Evolutionary conservation across 2,329 filamentous ascomycete genomes (phyloP), one percentile per base, ranked within the genome.

Genomic region (Penicillium sp.): DNA sequence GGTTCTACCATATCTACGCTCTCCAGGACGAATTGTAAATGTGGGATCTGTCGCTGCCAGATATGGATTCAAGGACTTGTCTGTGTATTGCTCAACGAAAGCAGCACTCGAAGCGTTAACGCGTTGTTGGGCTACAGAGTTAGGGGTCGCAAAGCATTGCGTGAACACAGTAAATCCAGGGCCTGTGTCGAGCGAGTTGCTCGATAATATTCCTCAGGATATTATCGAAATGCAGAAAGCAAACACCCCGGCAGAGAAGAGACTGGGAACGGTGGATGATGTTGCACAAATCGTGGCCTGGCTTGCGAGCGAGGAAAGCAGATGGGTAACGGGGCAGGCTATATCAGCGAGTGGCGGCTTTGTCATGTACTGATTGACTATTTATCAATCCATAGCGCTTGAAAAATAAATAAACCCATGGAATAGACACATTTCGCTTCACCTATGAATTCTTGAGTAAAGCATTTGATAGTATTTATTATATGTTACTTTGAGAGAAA

Each of bases 121-220:
- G 9, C 73, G 83, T 6, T 78, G 74, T 46, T 82, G 82, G 77
- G 84, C 85, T 0, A 74, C 75, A 0, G 84, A 87, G 68, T 70
- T 87, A 8, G 83, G 83, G 0, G 65, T 59, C 3, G 69, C 77
- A 57, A 82, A 83, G 0, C 81, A 81, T 57, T 86, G 83, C 0
- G 83, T 85, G 24, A 88, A 87, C 61, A 75, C 77, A 0, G 79
- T 87, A 2, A 79, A 79, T 20, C 83, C 83, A 0, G 84, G 84
- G 0, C 83, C 84, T 0, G 80, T 84, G 5, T 69, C 80, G 68
- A 84, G 77, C 28, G 82, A 84, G 7, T 79, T 87, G 77, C 65
- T 85, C 23, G 78, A 79, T 16, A 74, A 79, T 16, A 79, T 84
- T 12, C 77, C 79, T 0, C 65, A 72, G 53, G 76, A 78, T 0